These are phyloP conservation scores for Solanum chaucha DNA, from an alignment of 257 asterid species.

Conservation along the genomic window DNA sequence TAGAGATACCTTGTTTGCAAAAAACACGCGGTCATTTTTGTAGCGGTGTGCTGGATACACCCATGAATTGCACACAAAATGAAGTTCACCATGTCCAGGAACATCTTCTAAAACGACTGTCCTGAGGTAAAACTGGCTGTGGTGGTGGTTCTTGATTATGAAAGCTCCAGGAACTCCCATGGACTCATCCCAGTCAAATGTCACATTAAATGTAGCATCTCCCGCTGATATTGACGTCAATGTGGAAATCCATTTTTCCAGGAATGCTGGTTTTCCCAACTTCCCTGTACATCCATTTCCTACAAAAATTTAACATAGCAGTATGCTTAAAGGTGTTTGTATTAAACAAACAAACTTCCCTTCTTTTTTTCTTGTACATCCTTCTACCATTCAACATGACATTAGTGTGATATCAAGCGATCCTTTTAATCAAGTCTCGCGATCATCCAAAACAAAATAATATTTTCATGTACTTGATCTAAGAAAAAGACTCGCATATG, in stretches of 20 bases:
- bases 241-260: constrained; percentile 59
- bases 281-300: constrained; percentile 48
- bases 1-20: constrained; percentile 53
- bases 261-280: constrained; percentile 48
- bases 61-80: constrained; percentile 82
- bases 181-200: constrained; percentile 64
- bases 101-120: constrained; percentile 50
- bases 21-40: constrained; percentile 57
- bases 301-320: constrained; percentile 2
- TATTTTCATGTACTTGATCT: not conserved
- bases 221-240: constrained; percentile 47
- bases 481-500: not conserved
- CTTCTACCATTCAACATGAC: not conserved
- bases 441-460: not conserved
- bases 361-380: not conserved
- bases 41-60: constrained; percentile 63
- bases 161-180: constrained; percentile 76
- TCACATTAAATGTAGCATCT: constrained; percentile 31
- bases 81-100: constrained; percentile 51
- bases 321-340: not conserved
- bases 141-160: constrained; percentile 54
- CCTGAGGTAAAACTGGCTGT: constrained; percentile 60
- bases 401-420: not conserved
- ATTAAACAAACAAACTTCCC: not conserved
- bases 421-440: not conserved